phyloP scores from a whole-genome alignment of 83 land plant genomes.

The Isoetes engelmannii region DNA sequence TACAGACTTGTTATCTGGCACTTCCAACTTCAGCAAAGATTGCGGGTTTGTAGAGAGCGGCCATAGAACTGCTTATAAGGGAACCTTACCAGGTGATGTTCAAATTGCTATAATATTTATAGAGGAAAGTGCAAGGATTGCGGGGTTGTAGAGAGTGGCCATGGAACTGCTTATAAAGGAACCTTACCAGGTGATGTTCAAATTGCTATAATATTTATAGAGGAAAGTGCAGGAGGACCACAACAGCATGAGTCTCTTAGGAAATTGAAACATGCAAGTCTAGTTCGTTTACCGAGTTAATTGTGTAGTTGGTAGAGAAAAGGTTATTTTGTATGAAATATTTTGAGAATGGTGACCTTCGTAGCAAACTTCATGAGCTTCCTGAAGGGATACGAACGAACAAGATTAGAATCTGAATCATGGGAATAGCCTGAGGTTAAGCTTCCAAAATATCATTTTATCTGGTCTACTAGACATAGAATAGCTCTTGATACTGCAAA shows the following conservation, averaged over 20 bases:
- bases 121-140: too few species aligned
- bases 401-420: slow-evolving; percentile 69
- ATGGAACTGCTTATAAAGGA: too few species aligned
- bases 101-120: too few species aligned
- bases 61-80: slow-evolving; percentile 74
- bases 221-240: slow-evolving; percentile 57
- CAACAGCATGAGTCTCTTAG: slow-evolving; percentile 56
- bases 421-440: slow-evolving; percentile 55
- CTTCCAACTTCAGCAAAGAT: slow-evolving; percentile 59
- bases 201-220: slow-evolving; percentile 61
- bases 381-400: slow-evolving; percentile 39
- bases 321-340: slow-evolving; percentile 68
- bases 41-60: slow-evolving; percentile 64
- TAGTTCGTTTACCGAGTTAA: slow-evolving; percentile 75
- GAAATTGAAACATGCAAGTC: slow-evolving; percentile 68
- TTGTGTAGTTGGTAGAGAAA: slow-evolving; percentile 62
- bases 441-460: slow-evolving; percentile 9
- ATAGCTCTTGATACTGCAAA: slow-evolving; percentile 54
- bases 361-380: slow-evolving; percentile 63
- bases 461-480: slow-evolving; percentile 51
- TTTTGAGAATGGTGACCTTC: slow-evolving; percentile 73
- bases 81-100: slow-evolving; percentile 59
- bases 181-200: too few species aligned
- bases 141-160: too few species aligned
- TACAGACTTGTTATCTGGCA: slow-evolving; percentile 71